Evolutionary conservation across 257 asterid species (phyloP), one percentile per base, ranked within the genome.

Genomic region (Fraxinus anomala): DNA sequence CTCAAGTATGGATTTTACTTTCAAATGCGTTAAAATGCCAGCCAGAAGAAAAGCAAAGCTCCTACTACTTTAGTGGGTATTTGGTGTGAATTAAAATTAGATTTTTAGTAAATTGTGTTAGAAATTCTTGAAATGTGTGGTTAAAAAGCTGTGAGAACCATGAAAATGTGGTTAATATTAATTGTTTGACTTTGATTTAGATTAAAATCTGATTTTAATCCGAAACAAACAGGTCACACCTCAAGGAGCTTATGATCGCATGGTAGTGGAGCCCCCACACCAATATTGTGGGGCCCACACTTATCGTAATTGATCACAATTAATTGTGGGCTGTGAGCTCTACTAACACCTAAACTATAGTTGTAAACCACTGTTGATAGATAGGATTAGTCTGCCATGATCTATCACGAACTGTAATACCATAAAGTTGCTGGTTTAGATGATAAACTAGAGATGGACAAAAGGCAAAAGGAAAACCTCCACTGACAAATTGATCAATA

Each of bases 231-330:
- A 26, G 28, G 94, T 95, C 36, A 84, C 92, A 34, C 92, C 96
- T 0, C 82, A 84, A 69, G 97, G 97, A 83, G 91, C 97, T 51
- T 94, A 94, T 34, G 97, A 94, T 37, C 95, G 97, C 0, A 76
- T 94, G 5, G 93, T 40, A 40, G 47, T 40, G 47, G 47, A 40
- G 47, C 47, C 47, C 44, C 1, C 42, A 39, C 13, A 1, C 44
- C 9, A 39, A 10, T 2, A 40, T 40, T 40, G 47, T 40, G 47
- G 16, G 40, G 40, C 11, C 11, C 12, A 7, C 2, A 8, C 40
- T 6, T 8, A 1, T 37, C 9, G 42, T 37, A 37, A 37, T 36
- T 6, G 40, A 36, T 36, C 40, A 36, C 9, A 36, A 36, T 36
- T 36, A 36, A 36, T 37, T 37, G 49, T 40, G 16, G 16, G 11